Conservation (phyloP, 129 eudicot genomes). For the Flaveria robusta region DNA sequence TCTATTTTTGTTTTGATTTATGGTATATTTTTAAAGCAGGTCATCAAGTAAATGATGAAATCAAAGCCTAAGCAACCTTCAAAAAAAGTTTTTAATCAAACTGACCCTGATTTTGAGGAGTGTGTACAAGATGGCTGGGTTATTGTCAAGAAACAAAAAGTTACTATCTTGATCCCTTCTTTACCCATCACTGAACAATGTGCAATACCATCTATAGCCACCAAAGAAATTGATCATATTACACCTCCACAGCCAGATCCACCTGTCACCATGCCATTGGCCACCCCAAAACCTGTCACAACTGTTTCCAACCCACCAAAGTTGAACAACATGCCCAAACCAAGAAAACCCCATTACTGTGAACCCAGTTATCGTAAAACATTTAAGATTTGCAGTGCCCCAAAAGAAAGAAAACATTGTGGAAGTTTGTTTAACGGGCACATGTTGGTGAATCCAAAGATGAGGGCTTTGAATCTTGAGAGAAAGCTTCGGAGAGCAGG, state of each 20-base stretch:
- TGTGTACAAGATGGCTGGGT: constrained; percentile 67
- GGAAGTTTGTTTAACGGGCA: constrained; percentile 36
- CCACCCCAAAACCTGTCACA: constrained; percentile 34
- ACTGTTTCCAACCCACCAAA: constrained; percentile 35
- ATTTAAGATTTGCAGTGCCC: constrained; percentile 22
- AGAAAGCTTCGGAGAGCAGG: constrained; percentile 78
- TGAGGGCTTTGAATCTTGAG: constrained; percentile 71
- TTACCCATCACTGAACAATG: constrained; percentile 45
- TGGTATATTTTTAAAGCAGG: constrained; percentile 37
- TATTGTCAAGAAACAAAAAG: constrained; percentile 79
- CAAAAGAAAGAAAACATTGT: constrained; percentile 34
- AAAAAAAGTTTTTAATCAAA: constrained; percentile 38
- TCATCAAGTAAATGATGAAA: constrained; percentile 49
- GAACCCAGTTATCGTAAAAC: constrained; percentile 14
- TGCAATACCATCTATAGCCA: constrained; percentile 26
- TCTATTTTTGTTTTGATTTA: constrained; percentile 16
- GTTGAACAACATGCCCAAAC: constrained; percentile 16
- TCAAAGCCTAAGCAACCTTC: constrained; percentile 41
- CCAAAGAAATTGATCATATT: constrained; percentile 18
- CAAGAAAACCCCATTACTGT: constrained; percentile 18
- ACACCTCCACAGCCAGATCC: constrained; percentile 28
- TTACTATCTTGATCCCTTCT: constrained; percentile 78
- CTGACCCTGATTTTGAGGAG: constrained; percentile 39
- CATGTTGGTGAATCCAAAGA: constrained; percentile 45
- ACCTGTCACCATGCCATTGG: constrained; percentile 33